Evolutionary conservation across 2,329 filamentous ascomycete species (phyloP).

Genomic region (Diaporthe sp.): DNA sequence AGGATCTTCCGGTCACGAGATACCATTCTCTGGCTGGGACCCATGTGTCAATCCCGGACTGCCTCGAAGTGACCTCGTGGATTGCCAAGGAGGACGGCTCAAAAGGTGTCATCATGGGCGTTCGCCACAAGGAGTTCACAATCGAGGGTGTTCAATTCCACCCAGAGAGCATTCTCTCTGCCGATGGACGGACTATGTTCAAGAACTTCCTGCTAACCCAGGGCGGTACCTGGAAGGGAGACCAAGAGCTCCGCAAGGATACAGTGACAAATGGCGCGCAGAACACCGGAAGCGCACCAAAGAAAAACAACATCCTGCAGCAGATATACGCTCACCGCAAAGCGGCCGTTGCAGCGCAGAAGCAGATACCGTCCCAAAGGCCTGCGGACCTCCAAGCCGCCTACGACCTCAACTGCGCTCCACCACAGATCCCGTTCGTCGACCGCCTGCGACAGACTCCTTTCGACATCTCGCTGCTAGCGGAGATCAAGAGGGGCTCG

Average conservation of each 20-base stretch:
- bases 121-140: constrained; percentile 90
- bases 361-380: constrained; percentile 86
- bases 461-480: constrained; percentile 93
- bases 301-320: constrained; percentile 87
- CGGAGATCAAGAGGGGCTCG: constrained; percentile 96
- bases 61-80: constrained; percentile 92
- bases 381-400: constrained; percentile 87
- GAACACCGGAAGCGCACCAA: constrained; percentile 16
- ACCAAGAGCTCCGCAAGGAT: constrained; percentile 70
- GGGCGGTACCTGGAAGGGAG: constrained; percentile 92
- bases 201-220: constrained; percentile 91
- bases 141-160: constrained; percentile 99
- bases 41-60: constrained; percentile 86
- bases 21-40: constrained; percentile 98
- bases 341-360: constrained; percentile 83
- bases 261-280: constrained; percentile 46
- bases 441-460: constrained; percentile 84
- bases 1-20: constrained; percentile 88
- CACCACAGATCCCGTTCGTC: constrained; percentile 85
- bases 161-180: constrained; percentile 95
- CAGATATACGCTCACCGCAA: constrained; percentile 89
- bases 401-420: constrained; percentile 87
- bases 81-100: constrained; percentile 82
- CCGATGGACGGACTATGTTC: constrained; percentile 89
- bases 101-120: constrained; percentile 94